phyloP scores from a whole-genome alignment of 2,329 filamentous ascomycete genomes.

The Emmonsia crescens region DNA sequence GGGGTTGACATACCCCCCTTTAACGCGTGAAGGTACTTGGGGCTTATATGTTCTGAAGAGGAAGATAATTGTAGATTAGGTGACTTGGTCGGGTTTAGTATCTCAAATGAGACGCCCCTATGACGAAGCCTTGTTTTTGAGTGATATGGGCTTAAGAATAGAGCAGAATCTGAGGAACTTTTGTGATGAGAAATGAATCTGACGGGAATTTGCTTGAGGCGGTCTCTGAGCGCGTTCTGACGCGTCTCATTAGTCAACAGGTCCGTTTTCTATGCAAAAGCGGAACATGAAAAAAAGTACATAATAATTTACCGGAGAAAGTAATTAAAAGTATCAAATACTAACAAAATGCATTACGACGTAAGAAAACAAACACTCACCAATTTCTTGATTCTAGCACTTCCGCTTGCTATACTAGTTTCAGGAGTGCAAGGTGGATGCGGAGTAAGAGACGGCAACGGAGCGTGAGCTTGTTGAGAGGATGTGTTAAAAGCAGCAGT shows the following conservation, averaged over 20 bases:
- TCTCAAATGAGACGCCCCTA: constrained; percentile 14
- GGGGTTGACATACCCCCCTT: not conserved
- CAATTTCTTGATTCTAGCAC: constrained; percentile 5
- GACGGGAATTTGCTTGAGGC: constrained; percentile 10
- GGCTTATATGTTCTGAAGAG: not conserved
- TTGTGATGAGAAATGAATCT: constrained; percentile 9
- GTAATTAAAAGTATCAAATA: not conserved
- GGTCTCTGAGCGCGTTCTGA: constrained; percentile 11
- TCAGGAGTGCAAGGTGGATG: not conserved
- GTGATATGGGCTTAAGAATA: not conserved
- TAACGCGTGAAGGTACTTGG: not conserved
- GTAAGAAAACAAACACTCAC: constrained; percentile 8
- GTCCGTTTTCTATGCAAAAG: not conserved
- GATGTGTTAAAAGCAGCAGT: not conserved
- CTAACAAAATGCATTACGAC: not conserved
- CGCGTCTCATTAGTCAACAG: constrained; percentile 9
- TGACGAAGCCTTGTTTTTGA: constrained; percentile 8
- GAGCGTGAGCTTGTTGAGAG: not conserved
- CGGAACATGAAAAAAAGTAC: not conserved
- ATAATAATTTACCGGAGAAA: not conserved
- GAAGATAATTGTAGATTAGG: not conserved
- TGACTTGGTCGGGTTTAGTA: constrained; percentile 10
- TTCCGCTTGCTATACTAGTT: not conserved
- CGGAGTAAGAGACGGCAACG: not conserved
- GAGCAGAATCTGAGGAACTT: constrained; percentile 7